Conservation (phyloP, 1,284 basidiomycete genomes). For the Ganoderma meredithae region DNA sequence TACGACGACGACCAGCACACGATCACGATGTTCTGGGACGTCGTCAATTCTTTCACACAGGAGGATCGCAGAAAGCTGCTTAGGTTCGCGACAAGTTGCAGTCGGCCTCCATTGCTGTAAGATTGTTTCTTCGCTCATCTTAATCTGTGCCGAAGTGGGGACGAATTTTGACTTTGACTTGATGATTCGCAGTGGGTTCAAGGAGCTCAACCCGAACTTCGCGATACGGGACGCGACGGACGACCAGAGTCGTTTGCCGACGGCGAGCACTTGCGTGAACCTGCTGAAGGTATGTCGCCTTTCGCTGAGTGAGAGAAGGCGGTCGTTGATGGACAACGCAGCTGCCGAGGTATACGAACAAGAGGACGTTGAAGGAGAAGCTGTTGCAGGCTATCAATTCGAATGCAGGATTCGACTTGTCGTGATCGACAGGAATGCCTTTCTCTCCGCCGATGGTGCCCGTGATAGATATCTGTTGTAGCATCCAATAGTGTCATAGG, state of each 20-base stretch:
- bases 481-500: background rate
- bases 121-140: conserved; percentile 44
- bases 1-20: conserved; percentile 76
- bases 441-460: background rate
- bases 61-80: conserved; percentile 77
- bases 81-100: conserved; percentile 91
- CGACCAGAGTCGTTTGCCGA: conserved; percentile 82
- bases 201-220: conserved; percentile 86
- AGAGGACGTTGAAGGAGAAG: conserved; percentile 73
- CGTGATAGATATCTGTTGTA: background rate
- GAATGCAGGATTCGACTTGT: conserved; percentile 90
- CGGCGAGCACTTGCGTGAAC: conserved; percentile 88
- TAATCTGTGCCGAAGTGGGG: too few species aligned
- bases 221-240: conserved; percentile 81
- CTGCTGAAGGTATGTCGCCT: conserved; percentile 69
- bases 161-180: too few species aligned
- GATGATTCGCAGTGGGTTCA: conserved; percentile 91
- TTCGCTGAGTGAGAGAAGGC: background rate
- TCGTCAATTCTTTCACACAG: conserved; percentile 77
- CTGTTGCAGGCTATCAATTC: conserved; percentile 87
- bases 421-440: conserved; percentile 46
- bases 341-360: conserved; percentile 75
- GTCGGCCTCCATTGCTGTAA: conserved; percentile 85
- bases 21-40: conserved; percentile 83
- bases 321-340: conserved; percentile 39